Conservation (phyloP, 78 protist species). For the Capsaspora owczarzaki region DNA sequence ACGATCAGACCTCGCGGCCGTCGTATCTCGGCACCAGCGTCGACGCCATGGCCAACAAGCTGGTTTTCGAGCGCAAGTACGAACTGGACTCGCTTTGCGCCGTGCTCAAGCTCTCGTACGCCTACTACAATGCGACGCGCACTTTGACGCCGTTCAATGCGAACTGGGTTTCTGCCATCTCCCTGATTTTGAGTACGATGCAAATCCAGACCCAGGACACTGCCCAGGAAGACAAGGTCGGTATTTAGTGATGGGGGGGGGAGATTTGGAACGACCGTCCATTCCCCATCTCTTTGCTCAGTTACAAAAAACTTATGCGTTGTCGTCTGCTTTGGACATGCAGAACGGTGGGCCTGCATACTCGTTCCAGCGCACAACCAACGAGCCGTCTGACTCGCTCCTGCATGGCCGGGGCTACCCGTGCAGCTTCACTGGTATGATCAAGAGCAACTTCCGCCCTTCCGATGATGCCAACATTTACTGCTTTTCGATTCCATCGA, state of each 20-base stretch:
- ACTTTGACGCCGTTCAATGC: conserved; percentile 15
- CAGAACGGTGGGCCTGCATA: background rate
- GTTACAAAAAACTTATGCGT: no score
- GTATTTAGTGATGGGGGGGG: no score
- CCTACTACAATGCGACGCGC: conserved; percentile 22
- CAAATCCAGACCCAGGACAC: background rate
- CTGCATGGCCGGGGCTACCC: background rate
- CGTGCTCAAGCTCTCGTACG: conserved; percentile 11
- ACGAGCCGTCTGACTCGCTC: conserved; percentile 21
- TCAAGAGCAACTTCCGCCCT: conserved; percentile 26
- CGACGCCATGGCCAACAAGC: background rate
- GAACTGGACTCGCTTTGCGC: conserved; percentile 41
- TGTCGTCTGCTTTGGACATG: no score
- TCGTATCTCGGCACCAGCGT: background rate
- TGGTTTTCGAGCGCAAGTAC: conserved; percentile 44
- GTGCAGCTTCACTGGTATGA: background rate
- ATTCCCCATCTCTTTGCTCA: no score
- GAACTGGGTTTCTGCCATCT: conserved; percentile 15
- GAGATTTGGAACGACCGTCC: no score
- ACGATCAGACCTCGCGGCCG: background rate
- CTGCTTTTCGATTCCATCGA: conserved; percentile 33
- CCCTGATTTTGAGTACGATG: background rate
- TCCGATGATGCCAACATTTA: conserved; percentile 35
- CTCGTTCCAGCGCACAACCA: conserved; percentile 1
- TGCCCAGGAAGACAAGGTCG: background rate